phyloP scores from a whole-genome alignment of 805 yeast genomes.

The Ogataea thermomethanolica region DNA sequence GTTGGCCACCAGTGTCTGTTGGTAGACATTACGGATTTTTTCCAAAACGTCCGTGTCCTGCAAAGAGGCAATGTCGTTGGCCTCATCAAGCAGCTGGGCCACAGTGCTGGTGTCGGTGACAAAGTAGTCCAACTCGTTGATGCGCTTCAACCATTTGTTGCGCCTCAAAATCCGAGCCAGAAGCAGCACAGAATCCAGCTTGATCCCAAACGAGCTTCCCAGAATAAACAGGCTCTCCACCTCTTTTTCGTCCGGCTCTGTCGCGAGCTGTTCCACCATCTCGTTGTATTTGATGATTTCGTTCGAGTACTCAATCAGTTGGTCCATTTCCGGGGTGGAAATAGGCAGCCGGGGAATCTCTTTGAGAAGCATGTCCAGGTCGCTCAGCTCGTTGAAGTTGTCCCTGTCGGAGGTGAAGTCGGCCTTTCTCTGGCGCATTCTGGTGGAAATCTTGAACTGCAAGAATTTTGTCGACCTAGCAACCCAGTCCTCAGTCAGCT shows the following conservation, averaged over 20 bases:
- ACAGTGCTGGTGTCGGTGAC: constrained; percentile 21
- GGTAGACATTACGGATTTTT: constrained; percentile 13
- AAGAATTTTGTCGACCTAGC: constrained; percentile 53
- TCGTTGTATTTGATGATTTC: constrained; percentile 52
- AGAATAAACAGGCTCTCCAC: constrained; percentile 45
- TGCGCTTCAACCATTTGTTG: constrained; percentile 37
- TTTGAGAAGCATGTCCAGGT: constrained; percentile 38
- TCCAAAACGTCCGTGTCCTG: constrained; percentile 16
- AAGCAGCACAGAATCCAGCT: constrained; percentile 44
- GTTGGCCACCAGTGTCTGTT: constrained; percentile 16
- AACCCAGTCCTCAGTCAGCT: constrained; percentile 47
- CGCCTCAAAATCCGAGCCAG: constrained; percentile 38
- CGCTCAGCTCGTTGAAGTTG: constrained; percentile 24
- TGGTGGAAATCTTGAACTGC: constrained; percentile 48
- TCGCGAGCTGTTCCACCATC: constrained; percentile 40
- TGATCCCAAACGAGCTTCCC: constrained; percentile 60
- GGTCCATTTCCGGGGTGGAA: constrained; percentile 56
- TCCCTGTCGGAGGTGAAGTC: constrained; percentile 23
- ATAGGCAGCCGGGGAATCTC: constrained; percentile 50
- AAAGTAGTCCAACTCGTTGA: constrained; percentile 23
- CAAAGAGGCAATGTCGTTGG: constrained; percentile 16
- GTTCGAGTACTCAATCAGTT: constrained; percentile 47
- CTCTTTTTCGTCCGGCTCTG: constrained; percentile 40
- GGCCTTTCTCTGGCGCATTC: constrained; percentile 36
- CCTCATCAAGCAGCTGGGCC: constrained; percentile 23